phyloP scores from a whole-genome alignment of 805 yeast genomes.

The Candida sonorensis region DNA sequence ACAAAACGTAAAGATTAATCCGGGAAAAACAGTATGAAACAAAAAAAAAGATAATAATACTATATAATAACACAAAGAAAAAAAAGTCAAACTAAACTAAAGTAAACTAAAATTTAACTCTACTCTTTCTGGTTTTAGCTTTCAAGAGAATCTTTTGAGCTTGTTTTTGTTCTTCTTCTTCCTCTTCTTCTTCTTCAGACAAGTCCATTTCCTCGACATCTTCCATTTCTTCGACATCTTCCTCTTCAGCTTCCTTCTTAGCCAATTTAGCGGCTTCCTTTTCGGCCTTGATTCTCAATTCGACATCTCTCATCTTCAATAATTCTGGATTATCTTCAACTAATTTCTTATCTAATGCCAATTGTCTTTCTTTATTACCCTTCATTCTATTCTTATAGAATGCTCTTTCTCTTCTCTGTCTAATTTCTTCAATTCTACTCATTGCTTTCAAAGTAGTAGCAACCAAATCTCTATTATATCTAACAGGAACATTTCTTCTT shows the following conservation, averaged over 20 bases:
- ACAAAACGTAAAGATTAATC: no score
- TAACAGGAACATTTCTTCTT: slow-evolving; percentile 95
- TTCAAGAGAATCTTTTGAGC: slow-evolving; percentile 49
- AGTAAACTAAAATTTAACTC: slow-evolving; percentile 35
- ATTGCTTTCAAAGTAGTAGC: slow-evolving; percentile 91
- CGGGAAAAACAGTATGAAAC: no score
- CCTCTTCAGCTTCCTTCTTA: slow-evolving; percentile 36
- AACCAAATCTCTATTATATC: slow-evolving; percentile 95
- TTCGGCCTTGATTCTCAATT: slow-evolving; percentile 69
- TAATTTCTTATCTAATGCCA: slow-evolving; percentile 79
- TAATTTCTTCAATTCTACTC: slow-evolving; percentile 93
- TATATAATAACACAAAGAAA: no score
- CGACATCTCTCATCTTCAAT: slow-evolving; percentile 89
- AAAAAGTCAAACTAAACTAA: neutral
- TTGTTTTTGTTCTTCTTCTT: slow-evolving; percentile 36
- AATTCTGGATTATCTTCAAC: slow-evolving; percentile 86
- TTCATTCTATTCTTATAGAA: slow-evolving; percentile 99
- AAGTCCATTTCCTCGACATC: slow-evolving; percentile 39
- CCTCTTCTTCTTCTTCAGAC: slow-evolving; percentile 28
- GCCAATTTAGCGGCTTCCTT: slow-evolving; percentile 51
- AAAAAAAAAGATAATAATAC: no score
- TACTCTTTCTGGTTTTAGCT: slow-evolving; percentile 47
- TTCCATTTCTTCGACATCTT: slow-evolving; percentile 37
- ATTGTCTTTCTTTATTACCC: slow-evolving; percentile 85
- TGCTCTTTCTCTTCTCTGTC: slow-evolving; percentile 94